Base-by-base conservation (phyloP, 73 alveolate genomes). In the Diophrys sp. region DNA sequence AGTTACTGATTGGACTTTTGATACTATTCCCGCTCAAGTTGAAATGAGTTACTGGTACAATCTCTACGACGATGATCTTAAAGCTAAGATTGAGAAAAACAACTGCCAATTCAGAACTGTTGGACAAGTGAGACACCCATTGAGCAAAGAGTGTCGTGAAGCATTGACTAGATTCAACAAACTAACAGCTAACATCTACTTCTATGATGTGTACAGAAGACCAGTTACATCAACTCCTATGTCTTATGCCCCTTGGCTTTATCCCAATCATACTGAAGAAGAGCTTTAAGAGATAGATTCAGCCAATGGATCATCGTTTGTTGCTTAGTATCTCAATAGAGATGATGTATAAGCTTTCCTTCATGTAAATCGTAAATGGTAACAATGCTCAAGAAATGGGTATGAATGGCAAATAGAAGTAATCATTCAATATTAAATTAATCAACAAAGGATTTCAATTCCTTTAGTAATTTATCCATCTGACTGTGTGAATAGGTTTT, bases 201-300 rank as follows among this genome's bases (percentile, higher is more conserved):
- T 80, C 74, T 88, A 88, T 53, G 95, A 88, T 68, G 73, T 88
- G 69, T 88, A 73, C 78, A 78, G 95, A 84, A 44, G 30, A 26
- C 83, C 78, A 18, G 77, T 44, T 11, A 44, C 62, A 44, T 5
- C n/a, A 44, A 18, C 5, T 11, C 93, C 31, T 26, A 2, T 29
- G 24, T 14, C 31, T 2, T 62, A 62, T 29, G 26, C 30, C n/a
- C 72, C 72, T 11, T 44, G 62, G 62, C 62, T 44, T n/a, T n/a
- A n/a, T n/a, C n/a, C n/a, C n/a, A n/a, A n/a, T n/a, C n/a, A n/a
- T n/a, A n/a, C n/a, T n/a, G n/a, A n/a, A n/a, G n/a, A n/a, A n/a
- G n/a, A n/a, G n/a, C n/a, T n/a, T n/a, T n/a, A n/a, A n/a, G n/a
- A n/a, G n/a, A n/a, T n/a, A n/a, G n/a, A n/a, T n/a, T n/a, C n/a